phyloP scores from a whole-genome alignment of 2,329 filamentous ascomycete species.

The Nothophoma quercina region DNA sequence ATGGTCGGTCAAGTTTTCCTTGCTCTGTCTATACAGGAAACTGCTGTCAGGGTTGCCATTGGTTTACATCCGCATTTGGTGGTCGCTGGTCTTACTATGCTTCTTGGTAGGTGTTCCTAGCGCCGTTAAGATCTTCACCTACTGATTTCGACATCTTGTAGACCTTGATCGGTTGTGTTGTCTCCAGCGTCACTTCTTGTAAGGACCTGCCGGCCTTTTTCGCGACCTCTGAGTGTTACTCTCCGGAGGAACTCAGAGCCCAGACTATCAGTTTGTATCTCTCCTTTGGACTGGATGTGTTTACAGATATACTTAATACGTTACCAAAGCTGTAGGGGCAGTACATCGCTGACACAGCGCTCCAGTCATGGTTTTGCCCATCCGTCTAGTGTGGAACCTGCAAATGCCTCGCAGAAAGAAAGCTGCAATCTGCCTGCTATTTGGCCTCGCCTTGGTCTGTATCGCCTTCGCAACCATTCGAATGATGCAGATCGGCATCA shows the following conservation, averaged over 20 bases:
- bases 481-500: neutral
- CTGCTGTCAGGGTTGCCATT: neutral
- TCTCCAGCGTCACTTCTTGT: no score
- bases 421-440: neutral
- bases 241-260: no score
- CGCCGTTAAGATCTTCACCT: no score
- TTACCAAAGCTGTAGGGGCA: neutral
- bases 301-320: neutral
- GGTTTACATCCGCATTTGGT: conserved; percentile 6
- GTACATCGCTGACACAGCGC: neutral
- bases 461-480: conserved; percentile 1
- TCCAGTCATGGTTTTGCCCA: conserved; percentile 7
- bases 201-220: no score
- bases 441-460: conserved; percentile 1
- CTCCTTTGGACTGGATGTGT: neutral
- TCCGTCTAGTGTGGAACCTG: conserved; percentile 7
- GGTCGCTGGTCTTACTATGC: conserved; percentile 4
- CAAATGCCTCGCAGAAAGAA: conserved; percentile 5
- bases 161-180: conserved; percentile 47
- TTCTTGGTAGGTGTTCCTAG: neutral
- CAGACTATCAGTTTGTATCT: no score
- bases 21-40: conserved; percentile 11
- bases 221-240: no score
- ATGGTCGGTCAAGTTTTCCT: conserved; percentile 11
- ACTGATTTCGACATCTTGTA: conserved; percentile 12